Evolutionary conservation across 768 basidiomycete genomes (phyloP).

Genomic region (Naganishia kalamii): DNA sequence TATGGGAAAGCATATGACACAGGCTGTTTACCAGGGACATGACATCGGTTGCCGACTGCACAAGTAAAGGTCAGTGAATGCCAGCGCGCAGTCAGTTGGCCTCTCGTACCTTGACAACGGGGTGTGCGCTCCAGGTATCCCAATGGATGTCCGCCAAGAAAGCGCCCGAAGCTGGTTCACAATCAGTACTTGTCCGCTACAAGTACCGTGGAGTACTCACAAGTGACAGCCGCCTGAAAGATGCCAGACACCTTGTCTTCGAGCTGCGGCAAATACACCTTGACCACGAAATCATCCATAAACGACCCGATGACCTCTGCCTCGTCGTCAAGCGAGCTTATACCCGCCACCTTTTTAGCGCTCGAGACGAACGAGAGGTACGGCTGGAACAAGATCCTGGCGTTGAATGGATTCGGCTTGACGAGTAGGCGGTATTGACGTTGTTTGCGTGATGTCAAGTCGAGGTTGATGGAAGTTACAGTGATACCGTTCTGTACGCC

Average conservation of each 20-base stretch:
- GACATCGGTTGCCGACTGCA: slow-evolving; percentile 70
- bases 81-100: background rate
- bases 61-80: background rate
- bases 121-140: slow-evolving; percentile 59
- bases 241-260: slow-evolving; percentile 85
- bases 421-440: slow-evolving; percentile 80
- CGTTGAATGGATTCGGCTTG: slow-evolving; percentile 87
- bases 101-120: slow-evolving; percentile 65
- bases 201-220: no score
- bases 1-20: slow-evolving; percentile 80
- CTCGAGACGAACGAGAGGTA: slow-evolving; percentile 76
- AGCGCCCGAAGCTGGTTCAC: slow-evolving; percentile 63
- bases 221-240: slow-evolving; percentile 77
- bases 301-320: slow-evolving; percentile 59
- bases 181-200: background rate
- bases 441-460: slow-evolving; percentile 46
- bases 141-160: slow-evolving; percentile 76
- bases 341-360: slow-evolving; percentile 49
- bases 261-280: slow-evolving; percentile 85
- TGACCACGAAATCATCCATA: slow-evolving; percentile 85
- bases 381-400: slow-evolving; percentile 88
- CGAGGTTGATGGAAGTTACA: slow-evolving; percentile 15
- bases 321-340: slow-evolving; percentile 29
- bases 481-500: slow-evolving; percentile 39
- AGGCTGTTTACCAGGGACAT: slow-evolving; percentile 86